Evolutionary conservation across 2,329 filamentous ascomycete genomes (phyloP), one percentile per base, ranked within the genome.

Genomic region (Colletotrichum sansevieriae): DNA sequence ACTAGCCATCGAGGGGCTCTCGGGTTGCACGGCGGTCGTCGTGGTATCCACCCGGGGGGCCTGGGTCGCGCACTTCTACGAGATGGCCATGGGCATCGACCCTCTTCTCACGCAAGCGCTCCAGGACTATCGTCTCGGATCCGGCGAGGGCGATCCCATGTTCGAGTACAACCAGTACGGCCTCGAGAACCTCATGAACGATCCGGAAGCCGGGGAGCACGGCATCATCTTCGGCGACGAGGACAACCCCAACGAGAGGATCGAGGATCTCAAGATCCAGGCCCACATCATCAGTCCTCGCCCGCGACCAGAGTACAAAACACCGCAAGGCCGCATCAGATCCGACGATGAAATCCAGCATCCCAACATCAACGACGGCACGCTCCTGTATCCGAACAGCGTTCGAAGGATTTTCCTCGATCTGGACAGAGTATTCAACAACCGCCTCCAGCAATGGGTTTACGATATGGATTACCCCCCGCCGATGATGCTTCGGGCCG

Each of bases 1-100:
- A 18, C 35, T 66, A 6, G 63, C 57, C 41, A 57, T 66, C 37
- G 29, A 44, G n/a, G 46, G 47, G 13, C 46, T 66, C 12, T n/a
- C 25, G 33, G 63, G 63, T 37, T 66, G 63, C 51, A 62, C 63
- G 20, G 20, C 63, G 10, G 39, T 67, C 12, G 18, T 67, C 33
- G 43, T 63, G 9, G n/a, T 67, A 6, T 56, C 64, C 6, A 47
- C 13, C 9, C 25, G 37, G 18, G 64, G 64, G 7, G 64, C 58
- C 13, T 67, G 44, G 41, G 57, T 39, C 4, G 13, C 18, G 22
- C 39, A 62, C 22, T 52, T 62, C n/a, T 62, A 15, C 18, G 63
- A 62, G 44, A 18, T 29, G n/a, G 15, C 39, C 43, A 18, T 52
- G 20, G 6, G 18, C 10, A 22, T 25, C 22, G 39, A 55, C 12